Conservation (phyloP, 1,284 basidiomycete species). For the Boletus semigastroideus region DNA sequence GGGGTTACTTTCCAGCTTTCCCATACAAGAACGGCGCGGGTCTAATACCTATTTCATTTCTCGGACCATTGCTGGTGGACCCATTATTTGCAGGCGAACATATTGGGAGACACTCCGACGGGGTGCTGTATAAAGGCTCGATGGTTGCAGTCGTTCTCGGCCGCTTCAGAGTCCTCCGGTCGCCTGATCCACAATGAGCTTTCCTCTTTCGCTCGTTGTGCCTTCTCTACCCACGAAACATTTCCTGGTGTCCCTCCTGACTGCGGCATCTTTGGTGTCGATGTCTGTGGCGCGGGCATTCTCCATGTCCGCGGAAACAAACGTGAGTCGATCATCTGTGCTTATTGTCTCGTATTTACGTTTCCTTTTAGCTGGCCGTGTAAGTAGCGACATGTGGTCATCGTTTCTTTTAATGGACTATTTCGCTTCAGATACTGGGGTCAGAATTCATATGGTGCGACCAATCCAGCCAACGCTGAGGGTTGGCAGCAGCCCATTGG, state of each 20-base stretch:
- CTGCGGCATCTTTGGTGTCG: neutral
- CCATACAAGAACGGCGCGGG: too few species aligned
- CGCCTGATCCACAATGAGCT: neutral
- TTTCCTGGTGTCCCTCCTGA: neutral
- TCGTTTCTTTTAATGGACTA: neutral
- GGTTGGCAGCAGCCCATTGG: conserved; percentile 32
- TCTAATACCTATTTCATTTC: too few species aligned
- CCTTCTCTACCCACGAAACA: too few species aligned
- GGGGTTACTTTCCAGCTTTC: too few species aligned
- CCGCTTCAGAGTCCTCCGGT: neutral
- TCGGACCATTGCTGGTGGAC: neutral
- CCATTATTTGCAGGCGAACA: neutral
- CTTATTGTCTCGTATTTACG: neutral
- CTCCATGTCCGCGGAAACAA: conserved; percentile 23
- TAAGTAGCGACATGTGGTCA: conserved; percentile 2
- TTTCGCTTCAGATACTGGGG: conserved; percentile 31
- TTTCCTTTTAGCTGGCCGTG: conserved; percentile 24
- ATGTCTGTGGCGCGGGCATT: conserved; percentile 15
- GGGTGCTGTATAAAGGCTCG: conserved; percentile 14
- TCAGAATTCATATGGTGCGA: conserved; percentile 34
- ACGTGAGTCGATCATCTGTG: conserved; percentile 20
- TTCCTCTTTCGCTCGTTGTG: neutral
- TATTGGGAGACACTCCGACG: neutral
- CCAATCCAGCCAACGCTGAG: conserved; percentile 21
- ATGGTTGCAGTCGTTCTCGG: neutral